phyloP scores from a whole-genome alignment of 805 yeast genomes.

The Teunomyces kruisii region DNA sequence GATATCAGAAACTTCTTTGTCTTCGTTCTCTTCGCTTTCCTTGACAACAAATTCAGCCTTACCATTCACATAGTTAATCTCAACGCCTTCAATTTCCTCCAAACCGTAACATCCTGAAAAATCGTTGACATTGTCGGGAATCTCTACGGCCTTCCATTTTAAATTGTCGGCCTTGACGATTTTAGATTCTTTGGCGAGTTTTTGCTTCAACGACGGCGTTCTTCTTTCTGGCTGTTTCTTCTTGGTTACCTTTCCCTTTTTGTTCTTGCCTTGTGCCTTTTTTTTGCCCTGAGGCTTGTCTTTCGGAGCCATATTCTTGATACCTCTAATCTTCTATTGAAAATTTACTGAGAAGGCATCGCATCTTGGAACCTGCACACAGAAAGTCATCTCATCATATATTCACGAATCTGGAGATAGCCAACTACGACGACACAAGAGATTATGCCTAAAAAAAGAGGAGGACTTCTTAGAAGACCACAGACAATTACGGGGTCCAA shows the following conservation, averaged over 20 bases:
- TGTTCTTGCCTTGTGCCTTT: not conserved
- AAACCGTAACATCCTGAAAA: slow-evolving; percentile 89
- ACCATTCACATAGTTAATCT: slow-evolving; percentile 72
- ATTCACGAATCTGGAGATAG: not conserved
- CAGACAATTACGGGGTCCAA: slow-evolving; percentile 31
- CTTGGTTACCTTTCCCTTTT: slow-evolving; percentile 4
- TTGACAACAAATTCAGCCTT: slow-evolving; percentile 51
- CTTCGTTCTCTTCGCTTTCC: slow-evolving; percentile 31
- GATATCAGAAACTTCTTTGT: not conserved
- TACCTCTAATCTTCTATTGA: not conserved
- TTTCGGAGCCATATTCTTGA: not conserved
- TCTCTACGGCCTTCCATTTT: slow-evolving; percentile 78
- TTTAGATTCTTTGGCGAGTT: slow-evolving; percentile 30
- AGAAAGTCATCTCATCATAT: not conserved
- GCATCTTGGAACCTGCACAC: slow-evolving; percentile 1
- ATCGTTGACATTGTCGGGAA: slow-evolving; percentile 82
- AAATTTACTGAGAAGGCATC: slow-evolving; percentile 1
- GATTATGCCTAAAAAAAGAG: slow-evolving; percentile 8
- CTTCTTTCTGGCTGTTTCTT: slow-evolving; percentile 10
- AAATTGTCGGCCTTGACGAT: slow-evolving; percentile 51
- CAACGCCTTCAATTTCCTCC: slow-evolving; percentile 94
- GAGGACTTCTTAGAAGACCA: slow-evolving; percentile 30
- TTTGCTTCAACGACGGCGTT: slow-evolving; percentile 30
- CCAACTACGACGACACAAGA: not conserved
- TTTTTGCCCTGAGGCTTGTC: not conserved